Conservation (phyloP, 768 basidiomycete species). For the Russula dissimulans region DNA sequence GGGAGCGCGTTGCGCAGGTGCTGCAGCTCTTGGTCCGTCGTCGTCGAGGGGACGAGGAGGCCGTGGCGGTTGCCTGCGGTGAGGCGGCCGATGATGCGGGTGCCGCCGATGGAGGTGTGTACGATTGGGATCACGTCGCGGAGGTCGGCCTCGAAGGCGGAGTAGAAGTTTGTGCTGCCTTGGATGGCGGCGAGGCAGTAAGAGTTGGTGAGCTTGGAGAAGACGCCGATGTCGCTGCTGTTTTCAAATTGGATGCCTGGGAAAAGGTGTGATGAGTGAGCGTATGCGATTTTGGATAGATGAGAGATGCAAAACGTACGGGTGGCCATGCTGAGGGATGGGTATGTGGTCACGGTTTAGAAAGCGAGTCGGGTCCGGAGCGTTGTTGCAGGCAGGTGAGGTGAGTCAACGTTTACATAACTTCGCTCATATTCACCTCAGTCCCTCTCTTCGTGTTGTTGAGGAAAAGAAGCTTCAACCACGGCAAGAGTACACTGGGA, state of each 20-base stretch:
- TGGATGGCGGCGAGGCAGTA: slow-evolving; percentile 93
- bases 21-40: slow-evolving; percentile 97
- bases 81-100: slow-evolving; percentile 86
- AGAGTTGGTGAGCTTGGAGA: slow-evolving; percentile 94
- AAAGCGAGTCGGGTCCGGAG: neutral
- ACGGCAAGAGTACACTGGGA: slow-evolving; percentile 52
- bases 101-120: slow-evolving; percentile 91
- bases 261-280: neutral
- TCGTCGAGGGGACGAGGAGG: slow-evolving; percentile 88
- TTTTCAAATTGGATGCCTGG: slow-evolving; percentile 89
- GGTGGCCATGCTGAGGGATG: slow-evolving; percentile 45
- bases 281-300: neutral
- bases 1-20: slow-evolving; percentile 94
- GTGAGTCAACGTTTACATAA: too few relatives aligned
- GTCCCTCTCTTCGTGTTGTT: slow-evolving; percentile 44
- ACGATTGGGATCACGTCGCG: slow-evolving; percentile 92
- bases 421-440: slow-evolving; percentile 62
- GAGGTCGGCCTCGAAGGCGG: slow-evolving; percentile 91
- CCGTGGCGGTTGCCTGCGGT: slow-evolving; percentile 98
- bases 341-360: neutral
- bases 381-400: too few relatives aligned
- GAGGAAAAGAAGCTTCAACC: slow-evolving; percentile 46
- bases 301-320: slow-evolving; percentile 35
- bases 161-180: slow-evolving; percentile 96
- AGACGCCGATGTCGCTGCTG: slow-evolving; percentile 92